These are phyloP conservation scores for Sequoiadendron giganteum DNA, from an alignment of 75 land plant genomes.

Conservation along the genomic window DNA sequence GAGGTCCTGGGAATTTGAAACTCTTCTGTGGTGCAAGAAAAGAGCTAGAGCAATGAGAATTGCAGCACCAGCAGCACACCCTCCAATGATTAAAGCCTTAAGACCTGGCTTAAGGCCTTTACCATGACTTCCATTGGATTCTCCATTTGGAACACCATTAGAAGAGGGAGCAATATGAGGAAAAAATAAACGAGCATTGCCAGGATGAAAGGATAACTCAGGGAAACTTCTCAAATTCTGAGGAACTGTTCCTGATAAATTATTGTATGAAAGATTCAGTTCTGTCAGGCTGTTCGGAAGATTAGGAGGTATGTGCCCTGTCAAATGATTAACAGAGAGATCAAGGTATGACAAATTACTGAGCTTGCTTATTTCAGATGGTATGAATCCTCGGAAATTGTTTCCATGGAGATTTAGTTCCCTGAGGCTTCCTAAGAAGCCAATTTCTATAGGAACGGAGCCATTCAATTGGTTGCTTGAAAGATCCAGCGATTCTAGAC, in stretches of 20 bases:
- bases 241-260: slow-evolving; percentile 82
- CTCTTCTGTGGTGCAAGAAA: slow-evolving; percentile 43
- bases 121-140: slow-evolving; percentile 9
- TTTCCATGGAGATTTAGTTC: slow-evolving; percentile 61
- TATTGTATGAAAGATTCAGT: slow-evolving; percentile 77
- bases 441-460: slow-evolving; percentile 59
- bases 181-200: slow-evolving; percentile 54
- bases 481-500: slow-evolving; percentile 63
- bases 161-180: slow-evolving; percentile 50
- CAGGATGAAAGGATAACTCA: slow-evolving; percentile 85
- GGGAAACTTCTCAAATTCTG: slow-evolving; percentile 69
- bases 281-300: slow-evolving; percentile 49
- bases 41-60: slow-evolving; percentile 57
- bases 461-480: slow-evolving; percentile 73
- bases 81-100: slow-evolving; percentile 56
- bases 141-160: slow-evolving; percentile 14
- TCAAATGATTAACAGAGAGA: slow-evolving; percentile 68
- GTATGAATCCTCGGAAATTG: slow-evolving; percentile 65
- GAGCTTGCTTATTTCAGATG: slow-evolving; percentile 52
- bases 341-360: slow-evolving; percentile 58
- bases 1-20: slow-evolving; percentile 33
- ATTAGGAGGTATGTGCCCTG: slow-evolving; percentile 72
- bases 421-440: slow-evolving; percentile 38
- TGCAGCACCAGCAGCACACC: slow-evolving; percentile 54
- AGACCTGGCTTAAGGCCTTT: slow-evolving; percentile 31